phyloP scores from a whole-genome alignment of 208 protist species.

The Trypanosoma brucei region DNA sequence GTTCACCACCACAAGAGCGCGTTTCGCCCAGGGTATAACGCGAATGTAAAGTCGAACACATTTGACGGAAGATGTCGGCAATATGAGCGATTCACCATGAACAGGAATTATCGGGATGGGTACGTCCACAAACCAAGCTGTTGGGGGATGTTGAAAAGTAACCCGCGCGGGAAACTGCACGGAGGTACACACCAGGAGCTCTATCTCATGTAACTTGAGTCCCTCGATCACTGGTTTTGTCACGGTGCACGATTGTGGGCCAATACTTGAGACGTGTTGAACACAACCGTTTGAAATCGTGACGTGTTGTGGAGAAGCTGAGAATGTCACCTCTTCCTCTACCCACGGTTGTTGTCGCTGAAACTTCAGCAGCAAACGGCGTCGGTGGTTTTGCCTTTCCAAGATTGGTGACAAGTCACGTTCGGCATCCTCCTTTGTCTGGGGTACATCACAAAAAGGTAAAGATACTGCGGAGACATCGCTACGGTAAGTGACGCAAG shows the following conservation, averaged over 20 bases:
- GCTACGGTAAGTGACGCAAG: neutral
- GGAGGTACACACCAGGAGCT: constrained; percentile 42
- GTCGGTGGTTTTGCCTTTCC: neutral
- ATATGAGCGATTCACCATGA: constrained; percentile 5
- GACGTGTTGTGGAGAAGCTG: constrained; percentile 17
- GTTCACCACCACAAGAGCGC: constrained; percentile 36
- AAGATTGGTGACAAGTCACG: neutral
- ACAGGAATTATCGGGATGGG: constrained; percentile 18
- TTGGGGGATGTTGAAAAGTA: constrained; percentile 30
- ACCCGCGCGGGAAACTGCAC: constrained; percentile 29
- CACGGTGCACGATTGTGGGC: constrained; percentile 22
- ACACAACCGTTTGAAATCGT: constrained; percentile 18
- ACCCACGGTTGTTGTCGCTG: constrained; percentile 6
- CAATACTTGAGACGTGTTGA: constrained; percentile 17
- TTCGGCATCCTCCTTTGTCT: neutral
- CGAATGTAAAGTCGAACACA: constrained; percentile 10
- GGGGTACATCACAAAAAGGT: neutral
- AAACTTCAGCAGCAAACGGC: constrained; percentile 12
- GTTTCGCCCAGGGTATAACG: constrained; percentile 26
- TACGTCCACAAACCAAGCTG: constrained; percentile 19
- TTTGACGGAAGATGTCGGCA: neutral
- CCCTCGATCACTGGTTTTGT: constrained; percentile 32
- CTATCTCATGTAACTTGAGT: constrained; percentile 45
- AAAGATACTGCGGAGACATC: constrained; percentile 1
- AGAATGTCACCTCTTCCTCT: constrained; percentile 7